These are phyloP conservation scores for Salix udensis DNA, from an alignment of 345 rosid genomes.

Conservation along the genomic window DNA sequence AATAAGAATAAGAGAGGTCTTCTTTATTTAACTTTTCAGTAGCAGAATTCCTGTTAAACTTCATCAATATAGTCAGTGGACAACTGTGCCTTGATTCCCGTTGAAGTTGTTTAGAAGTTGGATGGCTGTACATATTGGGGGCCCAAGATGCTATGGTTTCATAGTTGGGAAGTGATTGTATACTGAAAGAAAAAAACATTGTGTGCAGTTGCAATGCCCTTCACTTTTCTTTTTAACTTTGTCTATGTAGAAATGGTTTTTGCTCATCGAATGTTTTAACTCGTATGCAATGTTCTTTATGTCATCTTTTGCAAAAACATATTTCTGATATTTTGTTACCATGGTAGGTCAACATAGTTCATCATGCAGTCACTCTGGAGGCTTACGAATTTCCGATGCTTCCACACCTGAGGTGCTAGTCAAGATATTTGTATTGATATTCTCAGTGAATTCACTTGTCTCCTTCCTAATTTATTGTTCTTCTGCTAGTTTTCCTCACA, in stretches of 20 bases:
- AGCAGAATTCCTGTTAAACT: neutral
- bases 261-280: neutral
- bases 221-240: neutral
- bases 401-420: conserved; percentile 85
- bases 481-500: conserved; percentile 11
- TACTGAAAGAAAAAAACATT: neutral
- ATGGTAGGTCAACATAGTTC: conserved; percentile 52
- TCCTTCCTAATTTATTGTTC: neutral
- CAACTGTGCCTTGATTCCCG: too few species aligned
- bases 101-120: neutral
- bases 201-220: neutral
- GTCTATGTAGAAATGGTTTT: neutral
- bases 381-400: conserved; percentile 66
- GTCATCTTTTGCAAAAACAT: neutral
- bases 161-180: neutral
- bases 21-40: neutral
- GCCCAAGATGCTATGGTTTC: neutral
- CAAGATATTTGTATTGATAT: conserved; percentile 7
- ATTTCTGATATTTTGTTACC: conserved; percentile 18
- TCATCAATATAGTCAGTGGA: too few species aligned
- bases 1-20: neutral
- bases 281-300: neutral
- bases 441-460: conserved; percentile 19
- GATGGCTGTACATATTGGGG: neutral
- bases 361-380: conserved; percentile 54